phyloP scores from a whole-genome alignment of 495 filamentous ascomycete species.

The Penicillium roqueforti region DNA sequence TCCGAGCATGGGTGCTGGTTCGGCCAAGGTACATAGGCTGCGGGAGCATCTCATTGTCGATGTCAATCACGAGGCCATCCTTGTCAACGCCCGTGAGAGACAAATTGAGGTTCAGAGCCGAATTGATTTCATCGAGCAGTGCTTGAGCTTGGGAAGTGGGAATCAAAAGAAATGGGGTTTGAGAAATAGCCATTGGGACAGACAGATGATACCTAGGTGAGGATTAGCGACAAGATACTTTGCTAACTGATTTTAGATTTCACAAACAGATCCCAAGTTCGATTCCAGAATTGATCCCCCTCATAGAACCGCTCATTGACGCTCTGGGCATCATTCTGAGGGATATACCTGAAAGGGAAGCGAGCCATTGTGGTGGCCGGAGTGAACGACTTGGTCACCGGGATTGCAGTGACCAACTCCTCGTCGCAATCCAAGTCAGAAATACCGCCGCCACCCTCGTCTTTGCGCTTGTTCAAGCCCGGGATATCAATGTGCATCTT shows the following conservation, averaged over 20 bases:
- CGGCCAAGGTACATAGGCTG: conserved; percentile 62
- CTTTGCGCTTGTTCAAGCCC: neutral
- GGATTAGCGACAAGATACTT: neutral
- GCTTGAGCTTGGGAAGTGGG: conserved; percentile 56
- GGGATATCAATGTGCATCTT: too few relatives aligned
- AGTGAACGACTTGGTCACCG: conserved; percentile 45
- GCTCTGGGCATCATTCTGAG: conserved; percentile 37
- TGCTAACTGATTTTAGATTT: neutral
- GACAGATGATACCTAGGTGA: conserved; percentile 62
- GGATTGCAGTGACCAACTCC: neutral
- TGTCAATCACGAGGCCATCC: conserved; percentile 52
- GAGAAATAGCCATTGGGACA: conserved; percentile 37
- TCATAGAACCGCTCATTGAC: conserved; percentile 57
- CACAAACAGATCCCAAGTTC: conserved; percentile 73
- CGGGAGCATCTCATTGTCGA: conserved; percentile 52
- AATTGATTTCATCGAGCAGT: conserved; percentile 58
- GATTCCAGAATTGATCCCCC: conserved; percentile 50
- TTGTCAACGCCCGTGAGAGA: conserved; percentile 45
- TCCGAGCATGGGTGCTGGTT: conserved; percentile 31
- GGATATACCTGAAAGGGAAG: conserved; percentile 59
- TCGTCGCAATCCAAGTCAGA: neutral
- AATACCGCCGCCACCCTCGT: neutral
- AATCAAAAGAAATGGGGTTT: conserved; percentile 58
- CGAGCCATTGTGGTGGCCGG: conserved; percentile 55
- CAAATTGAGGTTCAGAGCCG: conserved; percentile 40